Evolutionary conservation across 2,329 filamentous ascomycete species (phyloP), one percentile per base, ranked within the genome.

Genomic region (Decorospora gaudefroyi): DNA sequence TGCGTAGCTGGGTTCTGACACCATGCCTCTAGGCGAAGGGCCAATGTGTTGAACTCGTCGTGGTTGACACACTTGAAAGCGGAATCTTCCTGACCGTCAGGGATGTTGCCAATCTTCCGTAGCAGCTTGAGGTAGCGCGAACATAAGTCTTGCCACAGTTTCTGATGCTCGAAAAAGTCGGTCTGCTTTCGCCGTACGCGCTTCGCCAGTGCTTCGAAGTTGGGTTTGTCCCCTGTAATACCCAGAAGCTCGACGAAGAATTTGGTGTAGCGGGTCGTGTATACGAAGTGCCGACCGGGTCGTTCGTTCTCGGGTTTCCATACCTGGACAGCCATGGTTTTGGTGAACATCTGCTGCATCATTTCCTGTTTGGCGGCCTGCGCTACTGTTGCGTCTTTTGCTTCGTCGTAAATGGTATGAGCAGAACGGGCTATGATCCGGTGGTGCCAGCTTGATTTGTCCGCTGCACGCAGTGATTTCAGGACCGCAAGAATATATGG

Each of bases 371-470:
- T 91, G 15, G 87, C 85, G 21, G 80, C 81, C 10, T 78, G 69
- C 4, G 78, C 78, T 8, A 78, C 76, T 54, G 76, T 59, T n/a
- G 77, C 69, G 37, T 76, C 74, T 33, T 75, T 74, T 2, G 72
- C 66, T 27, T 80, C 78, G 44, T 85, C 77, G 54, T 82, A 86
- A 5, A 85, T 72, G 27, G 86, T 76, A 53, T 79, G 78, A 4
- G 83, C 84, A 51, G 81, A 85, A 16, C 90, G 84, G 62, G 86
- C 85, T 39, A 90, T 88, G 73, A 96, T 90, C 13, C 91, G 86
- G 67, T 96, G 91, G 64, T 96, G 91, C 91, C 91, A 96, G 60
- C 93, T 92, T 0, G 88, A 87, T 74, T 95, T 95, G 71, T 96
- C 91, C 49, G 90, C 90, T 23, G 72, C 72, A 41, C 81, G 78